Evolutionary conservation across 176 grass and related monocot species (phyloP).

Genomic region (Phyllostachys edulis): DNA sequence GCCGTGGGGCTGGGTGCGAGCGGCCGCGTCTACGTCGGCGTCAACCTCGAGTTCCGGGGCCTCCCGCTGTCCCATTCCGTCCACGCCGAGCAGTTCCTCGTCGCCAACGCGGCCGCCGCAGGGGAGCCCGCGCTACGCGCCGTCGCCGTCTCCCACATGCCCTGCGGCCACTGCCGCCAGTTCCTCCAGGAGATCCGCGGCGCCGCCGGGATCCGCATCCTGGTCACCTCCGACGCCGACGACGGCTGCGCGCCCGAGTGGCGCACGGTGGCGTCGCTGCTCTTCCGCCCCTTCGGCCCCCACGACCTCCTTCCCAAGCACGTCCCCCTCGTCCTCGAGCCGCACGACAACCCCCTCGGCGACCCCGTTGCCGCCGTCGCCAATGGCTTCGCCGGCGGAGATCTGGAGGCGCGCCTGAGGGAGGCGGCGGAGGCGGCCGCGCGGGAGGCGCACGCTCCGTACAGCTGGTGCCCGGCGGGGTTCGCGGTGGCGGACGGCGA

Average conservation of each 20-base stretch:
- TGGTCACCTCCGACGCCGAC: conserved; percentile 72
- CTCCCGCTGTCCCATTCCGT: conserved; percentile 64
- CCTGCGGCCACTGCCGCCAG: conserved; percentile 96
- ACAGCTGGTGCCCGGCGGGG: conserved; percentile 73
- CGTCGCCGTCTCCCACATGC: conserved; percentile 89
- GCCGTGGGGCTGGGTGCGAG: conserved; percentile 82
- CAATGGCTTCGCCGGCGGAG: conserved; percentile 37
- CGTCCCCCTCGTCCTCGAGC: conserved; percentile 72
- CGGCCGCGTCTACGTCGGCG: conserved; percentile 77
- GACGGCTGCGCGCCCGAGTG: conserved; percentile 48
- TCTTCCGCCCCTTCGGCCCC: conserved; percentile 73
- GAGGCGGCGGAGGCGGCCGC: conserved; percentile 60
- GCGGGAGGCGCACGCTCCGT: conserved; percentile 74
- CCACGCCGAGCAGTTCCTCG: conserved; percentile 88
- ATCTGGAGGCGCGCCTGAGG: conserved; percentile 37
- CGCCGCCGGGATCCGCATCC: conserved; percentile 62
- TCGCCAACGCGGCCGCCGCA: conserved; percentile 76
- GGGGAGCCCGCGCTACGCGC: conserved; percentile 64
- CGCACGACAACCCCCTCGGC: conserved; percentile 63
- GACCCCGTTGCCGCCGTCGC: neutral
- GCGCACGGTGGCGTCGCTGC: conserved; percentile 67
- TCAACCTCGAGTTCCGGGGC: conserved; percentile 83
- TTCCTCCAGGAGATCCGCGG: conserved; percentile 93
- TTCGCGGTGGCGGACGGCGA: conserved; percentile 72
- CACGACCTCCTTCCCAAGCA: conserved; percentile 66